Conservation (phyloP, 2,329 filamentous ascomycete genomes). For the Ophiostoma sp. region DNA sequence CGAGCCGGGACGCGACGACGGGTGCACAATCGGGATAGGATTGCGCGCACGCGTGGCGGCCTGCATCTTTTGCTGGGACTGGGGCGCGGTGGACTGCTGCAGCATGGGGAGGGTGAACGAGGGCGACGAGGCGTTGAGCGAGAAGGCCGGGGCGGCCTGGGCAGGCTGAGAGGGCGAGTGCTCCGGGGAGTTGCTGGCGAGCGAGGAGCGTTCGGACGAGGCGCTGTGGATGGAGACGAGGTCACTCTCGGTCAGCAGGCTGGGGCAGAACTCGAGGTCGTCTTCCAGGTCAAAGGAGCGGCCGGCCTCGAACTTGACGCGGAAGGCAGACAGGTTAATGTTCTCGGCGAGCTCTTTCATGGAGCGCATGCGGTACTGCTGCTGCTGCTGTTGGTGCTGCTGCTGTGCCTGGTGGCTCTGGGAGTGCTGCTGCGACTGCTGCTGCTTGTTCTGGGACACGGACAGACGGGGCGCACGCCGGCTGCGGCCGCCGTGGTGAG, state of each 20-base stretch:
- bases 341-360: conserved; percentile 82
- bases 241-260: conserved; percentile 78
- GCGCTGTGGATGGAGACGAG: conserved; percentile 86
- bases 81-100: conserved; percentile 46
- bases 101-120: conserved; percentile 61
- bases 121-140: conserved; percentile 62
- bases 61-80: conserved; percentile 62
- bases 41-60: conserved; percentile 85
- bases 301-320: conserved; percentile 81
- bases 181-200: conserved; percentile 90
- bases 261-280: conserved; percentile 91
- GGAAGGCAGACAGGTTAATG: conserved; percentile 70
- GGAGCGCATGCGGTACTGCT: conserved; percentile 68
- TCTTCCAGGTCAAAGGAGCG: conserved; percentile 94
- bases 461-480: conserved; percentile 77
- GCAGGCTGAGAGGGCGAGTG: conserved; percentile 83
- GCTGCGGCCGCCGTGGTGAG: conserved; percentile 77
- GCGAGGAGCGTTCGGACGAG: conserved; percentile 84
- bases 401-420: conserved; percentile 60
- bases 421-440: conserved; percentile 24
- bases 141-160: conserved; percentile 71
- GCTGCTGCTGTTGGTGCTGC: conserved; percentile 56
- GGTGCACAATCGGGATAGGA: conserved; percentile 96
- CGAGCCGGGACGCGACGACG: conserved; percentile 53
- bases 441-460: conserved; percentile 76